phyloP scores from a whole-genome alignment of 768 basidiomycete genomes.

The Rhodocollybia butyracea region DNA sequence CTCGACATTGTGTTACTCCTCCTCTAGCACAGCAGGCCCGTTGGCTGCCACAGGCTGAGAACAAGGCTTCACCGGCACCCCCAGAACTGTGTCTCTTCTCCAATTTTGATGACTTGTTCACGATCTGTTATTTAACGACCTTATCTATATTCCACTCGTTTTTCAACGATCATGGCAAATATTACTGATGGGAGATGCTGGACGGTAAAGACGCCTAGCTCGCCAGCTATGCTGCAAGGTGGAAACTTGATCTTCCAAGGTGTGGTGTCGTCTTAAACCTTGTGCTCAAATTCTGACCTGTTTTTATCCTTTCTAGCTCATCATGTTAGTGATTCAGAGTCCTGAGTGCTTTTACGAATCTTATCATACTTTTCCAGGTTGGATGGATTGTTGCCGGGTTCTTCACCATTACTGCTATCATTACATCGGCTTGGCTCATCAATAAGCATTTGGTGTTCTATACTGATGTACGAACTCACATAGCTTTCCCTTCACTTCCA shows the following conservation, averaged over 20 bases:
- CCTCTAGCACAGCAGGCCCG: too few relatives aligned
- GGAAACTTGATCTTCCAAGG: constrained; percentile 62
- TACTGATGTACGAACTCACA: constrained; percentile 55
- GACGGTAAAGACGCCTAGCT: constrained; percentile 38
- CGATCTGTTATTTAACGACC: too few relatives aligned
- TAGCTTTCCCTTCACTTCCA: background rate
- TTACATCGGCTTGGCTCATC: constrained; percentile 72
- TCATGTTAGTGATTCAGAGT: constrained; percentile 38
- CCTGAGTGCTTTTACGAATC: background rate
- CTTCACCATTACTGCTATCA: constrained; percentile 53
- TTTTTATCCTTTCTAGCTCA: constrained; percentile 37
- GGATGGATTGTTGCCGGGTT: constrained; percentile 68
- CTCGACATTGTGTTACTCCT: too few relatives aligned
- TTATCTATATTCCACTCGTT: background rate
- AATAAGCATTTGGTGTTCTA: constrained; percentile 71
- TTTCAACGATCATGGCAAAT: background rate
- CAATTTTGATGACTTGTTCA: too few relatives aligned
- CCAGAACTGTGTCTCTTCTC: too few relatives aligned
- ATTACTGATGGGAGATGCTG: constrained; percentile 23
- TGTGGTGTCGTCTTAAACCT: constrained; percentile 21
- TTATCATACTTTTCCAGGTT: constrained; percentile 33
- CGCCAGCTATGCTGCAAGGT: constrained; percentile 59
- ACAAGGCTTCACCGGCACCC: too few relatives aligned
- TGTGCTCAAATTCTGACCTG: background rate
- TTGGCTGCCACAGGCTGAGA: too few relatives aligned